Evolutionary conservation across 2,329 filamentous ascomycete species (phyloP), one percentile per base, ranked within the genome.

Genomic region (Scedosporium aurantiacum): DNA sequence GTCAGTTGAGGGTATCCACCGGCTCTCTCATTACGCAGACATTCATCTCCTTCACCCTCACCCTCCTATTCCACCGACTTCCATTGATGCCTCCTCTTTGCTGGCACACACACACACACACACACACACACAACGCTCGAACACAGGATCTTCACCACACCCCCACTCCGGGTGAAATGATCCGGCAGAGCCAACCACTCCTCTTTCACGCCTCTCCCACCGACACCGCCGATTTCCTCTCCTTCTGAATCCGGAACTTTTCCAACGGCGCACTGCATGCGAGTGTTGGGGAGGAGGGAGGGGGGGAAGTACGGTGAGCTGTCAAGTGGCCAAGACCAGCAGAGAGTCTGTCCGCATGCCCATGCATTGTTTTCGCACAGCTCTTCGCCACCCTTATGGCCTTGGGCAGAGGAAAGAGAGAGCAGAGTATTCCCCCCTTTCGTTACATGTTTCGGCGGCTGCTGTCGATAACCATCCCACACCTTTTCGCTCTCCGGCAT

Each of bases 181-280:
- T 54, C 18, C 21, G 21, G 50, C 50, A 28, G 18, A 54, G 50
- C 50, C 50, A 27, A 54, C 50, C 50, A 27, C 50, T 54, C 50
- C 12, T 12, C 43, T 18, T 12, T 47, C 43, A n/a, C 50, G 6
- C 5, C 23, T 25, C 50, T 23, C 23, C 18, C 50, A 23, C 50
- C 12, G 18, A 18, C 50, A 54, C 50, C 50, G 50, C 50, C 23
- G 12, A 54, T 54, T 27, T 27, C 50, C 23, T 54, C 50, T 23
- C 50, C 23, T 54, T 54, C 50, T 54, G 18, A 54, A 54, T 54
- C n/a, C 23, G 50, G 50, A 54, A 54, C 50, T 54, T 54, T 54
- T 54, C 43, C 23, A 54, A 23, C 50, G 50, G 50, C 50, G 23
- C 12, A 27, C 50, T 54, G 50, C 50, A 54, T 54, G 21, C 23